A percentile compares a stretch with the other conserved stretches of the same genome.
These are phyloP conservation scores for Glonium stellatum DNA, from an alignment of 495 filamentous ascomycete genomes.

Conservation along the genomic window DNA sequence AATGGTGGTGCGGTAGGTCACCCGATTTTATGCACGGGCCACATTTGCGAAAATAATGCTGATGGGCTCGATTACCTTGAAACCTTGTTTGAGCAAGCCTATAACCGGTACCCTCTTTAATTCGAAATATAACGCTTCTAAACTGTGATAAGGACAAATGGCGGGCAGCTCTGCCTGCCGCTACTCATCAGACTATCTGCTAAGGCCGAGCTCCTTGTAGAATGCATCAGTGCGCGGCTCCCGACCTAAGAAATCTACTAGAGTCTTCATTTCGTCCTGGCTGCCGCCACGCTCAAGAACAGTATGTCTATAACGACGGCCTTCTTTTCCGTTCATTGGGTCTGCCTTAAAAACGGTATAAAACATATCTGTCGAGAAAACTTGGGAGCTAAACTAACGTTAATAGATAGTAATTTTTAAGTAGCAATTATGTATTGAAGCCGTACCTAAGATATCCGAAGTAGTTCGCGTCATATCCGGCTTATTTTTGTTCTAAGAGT, in stretches of 20 bases:
- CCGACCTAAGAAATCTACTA: constrained; percentile 66
- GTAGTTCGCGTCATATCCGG: constrained; percentile 28
- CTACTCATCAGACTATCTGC: not conserved
- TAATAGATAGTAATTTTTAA: too few species aligned
- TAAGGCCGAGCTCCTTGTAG: constrained; percentile 61
- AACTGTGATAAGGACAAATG: too few species aligned
- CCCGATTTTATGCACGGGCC: too few species aligned
- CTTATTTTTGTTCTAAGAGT: too few species aligned
- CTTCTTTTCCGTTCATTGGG: constrained; percentile 62
- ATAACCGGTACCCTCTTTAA: too few species aligned
- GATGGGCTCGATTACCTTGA: too few species aligned
- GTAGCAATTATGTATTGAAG: not conserved
- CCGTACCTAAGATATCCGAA: constrained; percentile 62
- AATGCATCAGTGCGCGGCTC: constrained; percentile 68
- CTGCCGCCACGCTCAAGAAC: constrained; percentile 67
- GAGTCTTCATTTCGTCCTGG: constrained; percentile 66
- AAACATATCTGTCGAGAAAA: constrained; percentile 76
- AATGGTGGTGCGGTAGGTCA: too few species aligned
- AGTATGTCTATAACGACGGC: constrained; percentile 63
- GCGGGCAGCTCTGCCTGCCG: too few species aligned
- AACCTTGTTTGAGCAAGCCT: too few species aligned
- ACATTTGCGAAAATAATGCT: too few species aligned
- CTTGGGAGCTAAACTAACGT: constrained; percentile 44
- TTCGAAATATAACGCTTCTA: too few species aligned
- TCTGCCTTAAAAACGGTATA: constrained; percentile 64